Conservation (phyloP, 352 stramenopile species). For the Globisporangium cylindrosporum region DNA sequence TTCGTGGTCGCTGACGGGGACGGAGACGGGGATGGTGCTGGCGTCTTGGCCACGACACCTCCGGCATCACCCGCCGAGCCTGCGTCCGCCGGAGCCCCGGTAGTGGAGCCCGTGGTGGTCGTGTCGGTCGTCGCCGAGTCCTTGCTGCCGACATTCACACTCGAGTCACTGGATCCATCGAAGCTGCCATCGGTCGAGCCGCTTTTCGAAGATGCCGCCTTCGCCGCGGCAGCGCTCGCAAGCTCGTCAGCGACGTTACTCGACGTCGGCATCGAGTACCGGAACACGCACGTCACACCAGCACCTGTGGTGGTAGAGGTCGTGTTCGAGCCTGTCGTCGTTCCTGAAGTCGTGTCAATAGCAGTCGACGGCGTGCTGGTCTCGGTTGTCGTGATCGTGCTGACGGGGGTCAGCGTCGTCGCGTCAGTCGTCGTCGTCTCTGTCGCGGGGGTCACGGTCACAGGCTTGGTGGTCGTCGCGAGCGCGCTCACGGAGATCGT, state of each 20-base stretch:
- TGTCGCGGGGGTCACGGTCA: not conserved
- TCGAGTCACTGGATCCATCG: slow-evolving; percentile 16
- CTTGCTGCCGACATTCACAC: slow-evolving; percentile 16
- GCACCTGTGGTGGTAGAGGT: slow-evolving; percentile 17
- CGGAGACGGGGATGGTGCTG: slow-evolving; percentile 21
- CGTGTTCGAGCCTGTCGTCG: slow-evolving; percentile 12
- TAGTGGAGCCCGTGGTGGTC: slow-evolving; percentile 5
- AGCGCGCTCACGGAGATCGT: slow-evolving; percentile 11
- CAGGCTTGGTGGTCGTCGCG: slow-evolving; percentile 9
- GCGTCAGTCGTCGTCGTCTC: not conserved
- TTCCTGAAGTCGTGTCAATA: not conserved
- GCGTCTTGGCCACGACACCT: slow-evolving; percentile 20
- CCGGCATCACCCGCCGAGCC: slow-evolving; percentile 15
- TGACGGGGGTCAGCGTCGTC: slow-evolving; percentile 5
- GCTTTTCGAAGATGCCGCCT: slow-evolving; percentile 11
- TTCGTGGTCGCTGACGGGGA: slow-evolving; percentile 25
- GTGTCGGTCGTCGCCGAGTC: slow-evolving; percentile 16
- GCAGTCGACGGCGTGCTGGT: not conserved
- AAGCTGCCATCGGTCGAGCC: slow-evolving; percentile 22
- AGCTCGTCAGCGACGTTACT: slow-evolving; percentile 40
- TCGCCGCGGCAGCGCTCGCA: slow-evolving; percentile 16
- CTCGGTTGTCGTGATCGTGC: slow-evolving; percentile 6
- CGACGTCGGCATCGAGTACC: slow-evolving; percentile 51
- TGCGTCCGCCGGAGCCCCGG: not conserved
- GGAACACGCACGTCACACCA: slow-evolving; percentile 44